Evolutionary conservation across 306 rosid species (phyloP), one percentile per base, ranked within the genome.

Genomic region (Vicia sativa): DNA sequence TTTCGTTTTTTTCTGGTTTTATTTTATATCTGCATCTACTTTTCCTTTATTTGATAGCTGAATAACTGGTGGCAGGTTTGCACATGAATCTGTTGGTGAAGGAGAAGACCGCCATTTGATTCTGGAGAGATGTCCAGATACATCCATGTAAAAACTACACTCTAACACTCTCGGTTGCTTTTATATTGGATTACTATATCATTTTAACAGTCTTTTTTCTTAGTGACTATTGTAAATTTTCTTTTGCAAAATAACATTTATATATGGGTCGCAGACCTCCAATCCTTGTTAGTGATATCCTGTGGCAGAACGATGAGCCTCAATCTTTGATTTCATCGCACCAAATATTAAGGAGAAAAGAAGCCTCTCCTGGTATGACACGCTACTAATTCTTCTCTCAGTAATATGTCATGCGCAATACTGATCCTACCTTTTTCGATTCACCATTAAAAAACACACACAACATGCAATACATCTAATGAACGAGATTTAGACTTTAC

Each of bases 21-120:
- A 60, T 54, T 53, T 70, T 65, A 31, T 60, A 23, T 34, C 61
- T 52, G 50, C 59, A 9, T 28, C 43, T 65, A 43, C 12, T 62
- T 18, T 29, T 65, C 31, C 38, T 35, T 62, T 56, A 58, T 49
- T 60, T 69, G 39, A 59, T 52, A 44, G 53, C 64, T 31, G 65
- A 52, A 19, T 65, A 54, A 64, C 48, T 72, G 75, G 25, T 83
- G 72, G 67, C 78, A 93, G 99, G 76, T 88, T 90, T 88, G 77
- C 86, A 25, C 99, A 93, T 77, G 84, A 84, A 85, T 93, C 99
- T 65, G 86, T 87, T 77, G 99, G 97, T 79, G 99, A 88, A 88
- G 99, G 99, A 53, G 96, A 81, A 67, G 84, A 85, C n/a, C 88
- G 99, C 42, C 99, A 87, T 78, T 83, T 93, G 85, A 66, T 90